Evolutionary conservation across 2,329 filamentous ascomycete genomes (phyloP).

Genomic region (Gliomastix tumulicola): DNA sequence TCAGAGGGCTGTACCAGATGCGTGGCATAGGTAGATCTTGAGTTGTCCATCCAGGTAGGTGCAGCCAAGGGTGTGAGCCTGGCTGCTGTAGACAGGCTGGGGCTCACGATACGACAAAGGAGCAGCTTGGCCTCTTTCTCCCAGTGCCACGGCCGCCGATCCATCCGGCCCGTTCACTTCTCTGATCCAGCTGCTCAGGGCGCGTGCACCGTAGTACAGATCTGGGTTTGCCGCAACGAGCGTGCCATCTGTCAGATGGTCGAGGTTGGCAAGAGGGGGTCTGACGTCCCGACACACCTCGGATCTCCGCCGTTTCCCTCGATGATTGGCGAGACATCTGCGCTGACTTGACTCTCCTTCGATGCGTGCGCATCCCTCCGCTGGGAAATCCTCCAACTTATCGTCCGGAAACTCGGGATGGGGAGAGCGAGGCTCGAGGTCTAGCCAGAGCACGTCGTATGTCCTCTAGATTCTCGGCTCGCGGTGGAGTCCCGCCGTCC

Average conservation of each 20-base stretch:
- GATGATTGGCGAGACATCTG: slow-evolving; percentile 22
- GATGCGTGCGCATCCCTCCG: slow-evolving; percentile 15
- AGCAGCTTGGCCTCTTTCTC: slow-evolving; percentile 26
- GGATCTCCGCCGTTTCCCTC: slow-evolving; percentile 12
- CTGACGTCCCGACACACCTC: slow-evolving; percentile 16
- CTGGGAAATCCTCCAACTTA: slow-evolving; percentile 20
- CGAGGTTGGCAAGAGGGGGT: slow-evolving; percentile 24
- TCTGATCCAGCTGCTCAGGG: slow-evolving; percentile 1
- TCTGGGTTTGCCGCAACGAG: slow-evolving; percentile 21
- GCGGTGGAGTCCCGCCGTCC: slow-evolving; percentile 5
- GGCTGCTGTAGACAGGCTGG: slow-evolving; percentile 23
- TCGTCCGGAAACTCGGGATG: slow-evolving; percentile 22
- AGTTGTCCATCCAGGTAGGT: slow-evolving; percentile 27
- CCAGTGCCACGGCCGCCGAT: slow-evolving; percentile 13
- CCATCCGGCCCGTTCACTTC: slow-evolving; percentile 18
- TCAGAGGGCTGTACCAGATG: slow-evolving; percentile 18
- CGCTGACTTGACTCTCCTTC: slow-evolving; percentile 23
- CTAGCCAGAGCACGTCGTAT: slow-evolving; percentile 7
- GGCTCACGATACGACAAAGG: slow-evolving; percentile 21
- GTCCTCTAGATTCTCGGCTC: slow-evolving; percentile 11
- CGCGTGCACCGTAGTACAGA: slow-evolving; percentile 21
- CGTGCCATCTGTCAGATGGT: slow-evolving; percentile 23
- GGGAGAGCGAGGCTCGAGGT: slow-evolving; percentile 22
- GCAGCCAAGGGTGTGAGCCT: slow-evolving; percentile 26
- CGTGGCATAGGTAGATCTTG: slow-evolving; percentile 24